Evolutionary conservation across 2,329 filamentous ascomycete genomes (phyloP).

Genomic region (Colletotrichum incanum): DNA sequence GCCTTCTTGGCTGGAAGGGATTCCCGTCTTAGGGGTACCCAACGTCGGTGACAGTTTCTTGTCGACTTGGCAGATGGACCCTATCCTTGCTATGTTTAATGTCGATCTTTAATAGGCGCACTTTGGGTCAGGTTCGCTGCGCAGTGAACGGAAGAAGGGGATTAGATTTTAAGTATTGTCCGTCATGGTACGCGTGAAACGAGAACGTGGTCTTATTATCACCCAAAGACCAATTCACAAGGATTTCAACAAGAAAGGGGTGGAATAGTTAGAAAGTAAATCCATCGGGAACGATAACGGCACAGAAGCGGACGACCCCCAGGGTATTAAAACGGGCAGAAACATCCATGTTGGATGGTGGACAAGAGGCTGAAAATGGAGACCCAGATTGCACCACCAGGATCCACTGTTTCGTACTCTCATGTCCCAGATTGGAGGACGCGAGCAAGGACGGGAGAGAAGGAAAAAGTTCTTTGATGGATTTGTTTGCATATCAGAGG

Average conservation of each 20-base stretch:
- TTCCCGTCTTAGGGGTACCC: background rate
- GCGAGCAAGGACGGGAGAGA: background rate
- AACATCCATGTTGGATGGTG: background rate
- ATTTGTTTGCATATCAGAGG: background rate
- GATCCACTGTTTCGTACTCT: constrained; percentile 27
- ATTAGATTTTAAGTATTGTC: constrained; percentile 22
- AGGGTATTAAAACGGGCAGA: constrained; percentile 21
- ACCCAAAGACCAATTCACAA: background rate
- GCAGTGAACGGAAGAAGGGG: background rate
- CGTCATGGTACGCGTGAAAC: background rate
- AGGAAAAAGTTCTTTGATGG: background rate
- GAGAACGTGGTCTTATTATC: background rate
- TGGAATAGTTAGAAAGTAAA: background rate
- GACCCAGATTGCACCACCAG: constrained; percentile 29
- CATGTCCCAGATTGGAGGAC: constrained; percentile 2
- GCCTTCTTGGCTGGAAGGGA: background rate
- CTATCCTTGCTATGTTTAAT: constrained; percentile 14
- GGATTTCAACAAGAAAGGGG: background rate
- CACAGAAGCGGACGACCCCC: background rate
- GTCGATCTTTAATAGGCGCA: background rate
- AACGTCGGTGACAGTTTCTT: background rate
- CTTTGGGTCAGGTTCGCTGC: background rate
- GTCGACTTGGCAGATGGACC: constrained; percentile 22
- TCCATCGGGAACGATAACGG: background rate
- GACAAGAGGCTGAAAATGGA: constrained; percentile 17